These are phyloP conservation scores for Magnusiomyces sp. DNA, from an alignment of 1,139 yeast genomes.

Conservation along the genomic window DNA sequence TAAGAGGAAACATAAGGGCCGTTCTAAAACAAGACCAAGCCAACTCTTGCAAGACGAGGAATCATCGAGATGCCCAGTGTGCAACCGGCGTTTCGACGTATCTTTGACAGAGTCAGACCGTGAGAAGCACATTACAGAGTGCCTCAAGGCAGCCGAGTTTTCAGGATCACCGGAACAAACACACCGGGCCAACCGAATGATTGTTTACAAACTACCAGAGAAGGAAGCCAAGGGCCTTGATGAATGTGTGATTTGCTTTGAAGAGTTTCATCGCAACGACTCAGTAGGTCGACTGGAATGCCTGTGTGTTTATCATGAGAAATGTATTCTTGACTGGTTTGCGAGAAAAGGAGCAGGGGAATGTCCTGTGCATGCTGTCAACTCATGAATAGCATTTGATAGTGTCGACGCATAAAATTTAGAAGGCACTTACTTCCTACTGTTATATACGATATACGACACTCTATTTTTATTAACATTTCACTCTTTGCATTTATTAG, in stretches of 20 bases:
- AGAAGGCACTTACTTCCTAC: no score
- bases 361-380: constrained; percentile 71
- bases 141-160: constrained; percentile 61
- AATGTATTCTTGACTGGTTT: constrained; percentile 88
- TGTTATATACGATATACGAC: no score
- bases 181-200: constrained; percentile 63
- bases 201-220: constrained; percentile 66
- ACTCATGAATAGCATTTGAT: no score
- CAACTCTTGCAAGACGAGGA: no score
- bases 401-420: no score
- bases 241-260: constrained; percentile 92
- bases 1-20: neutral
- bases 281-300: constrained; percentile 90
- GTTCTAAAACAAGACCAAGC: no score
- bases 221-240: constrained; percentile 24
- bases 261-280: constrained; percentile 76
- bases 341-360: constrained; percentile 74
- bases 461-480: no score
- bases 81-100: constrained; percentile 3
- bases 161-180: constrained; percentile 48
- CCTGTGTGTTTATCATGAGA: constrained; percentile 85
- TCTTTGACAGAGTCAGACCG: constrained; percentile 31
- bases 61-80: constrained; percentile 8
- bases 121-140: constrained; percentile 61
- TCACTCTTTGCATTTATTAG: no score